phyloP scores from a whole-genome alignment of 2,329 filamentous ascomycete genomes.

The Xylaria sp. region DNA sequence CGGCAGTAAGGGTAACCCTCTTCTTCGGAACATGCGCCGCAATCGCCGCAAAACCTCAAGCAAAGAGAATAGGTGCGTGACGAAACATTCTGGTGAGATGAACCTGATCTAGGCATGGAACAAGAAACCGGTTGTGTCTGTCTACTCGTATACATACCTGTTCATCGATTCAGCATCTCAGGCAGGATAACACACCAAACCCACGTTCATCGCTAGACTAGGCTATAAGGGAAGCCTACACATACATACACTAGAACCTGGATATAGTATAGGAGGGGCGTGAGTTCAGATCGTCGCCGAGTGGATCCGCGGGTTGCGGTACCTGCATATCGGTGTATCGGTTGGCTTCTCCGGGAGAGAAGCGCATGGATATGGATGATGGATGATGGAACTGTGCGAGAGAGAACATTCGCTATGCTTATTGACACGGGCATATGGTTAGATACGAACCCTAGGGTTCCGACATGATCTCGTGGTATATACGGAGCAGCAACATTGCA shows the following conservation, averaged over 20 bases:
- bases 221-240: background rate
- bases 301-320: slow-evolving; percentile 43
- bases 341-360: slow-evolving; percentile 44
- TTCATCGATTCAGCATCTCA: background rate
- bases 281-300: slow-evolving; percentile 32
- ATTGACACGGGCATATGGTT: background rate
- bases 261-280: slow-evolving; percentile 13
- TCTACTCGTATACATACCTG: background rate
- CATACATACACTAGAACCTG: slow-evolving; percentile 12
- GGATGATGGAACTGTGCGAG: slow-evolving; percentile 2
- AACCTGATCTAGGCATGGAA: background rate
- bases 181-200: background rate
- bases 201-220: background rate
- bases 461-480: slow-evolving; percentile 25
- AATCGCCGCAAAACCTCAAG: slow-evolving; percentile 18
- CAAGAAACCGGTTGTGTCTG: background rate
- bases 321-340: slow-evolving; percentile 50
- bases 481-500: slow-evolving; percentile 11
- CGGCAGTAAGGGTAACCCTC: slow-evolving; percentile 28
- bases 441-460: slow-evolving; percentile 11
- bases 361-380: slow-evolving; percentile 4
- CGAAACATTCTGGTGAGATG: background rate
- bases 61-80: background rate
- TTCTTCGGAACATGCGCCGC: slow-evolving; percentile 26
- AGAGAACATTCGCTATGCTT: slow-evolving; percentile 2